Evolutionary conservation across 148 eudicot species (phyloP), one percentile per base, ranked within the genome.

Genomic region (Rhododendron vialii): DNA sequence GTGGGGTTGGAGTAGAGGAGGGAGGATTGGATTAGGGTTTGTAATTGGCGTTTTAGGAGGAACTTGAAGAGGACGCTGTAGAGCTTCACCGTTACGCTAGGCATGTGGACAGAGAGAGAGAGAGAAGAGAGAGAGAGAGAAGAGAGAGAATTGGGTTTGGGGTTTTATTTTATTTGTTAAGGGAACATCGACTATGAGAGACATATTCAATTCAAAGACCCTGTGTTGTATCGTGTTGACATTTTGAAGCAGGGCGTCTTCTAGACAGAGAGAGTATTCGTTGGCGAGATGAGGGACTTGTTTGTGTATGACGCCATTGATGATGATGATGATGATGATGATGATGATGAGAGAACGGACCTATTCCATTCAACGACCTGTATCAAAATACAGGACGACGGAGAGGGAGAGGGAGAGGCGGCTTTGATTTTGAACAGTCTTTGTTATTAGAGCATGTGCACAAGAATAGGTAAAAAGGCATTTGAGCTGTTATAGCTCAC

Each of bases 11-110:
- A 80, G 53, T 48, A 26, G 11, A 26, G 28, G 11, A 61, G 63
- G 28, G 85, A 20, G 4, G 92, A 90, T 76, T 92, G 89, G 11
- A 80, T 38, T 30, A 91, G 91, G 86, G 86, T 88, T 50, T 93
- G 94, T 12, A 96, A 82, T 5, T 92, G 92, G 53, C 93, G 98
- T 47, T 93, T 95, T 28, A 95, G 89, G 7, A 93, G 80, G 85
- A 94, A 94, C 75, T 96, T 96, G 92, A 92, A 94, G 86, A 96
- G 85, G 2, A 93, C 92, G 90, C 98, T 95, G 92, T 95, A 95
- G 2, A 96, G 84, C 89, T 94, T 96, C 74, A 93, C 96, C 24
- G 95, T 84, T 35, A 96, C 90, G 83, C 90, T 90, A 38, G 98
- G 98, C 99, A 96, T 96, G 50, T 30, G 65, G 50, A 78, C n/a